Evolutionary conservation across 2,329 filamentous ascomycete species (phyloP).

Genomic region (Aspergillus persii): DNA sequence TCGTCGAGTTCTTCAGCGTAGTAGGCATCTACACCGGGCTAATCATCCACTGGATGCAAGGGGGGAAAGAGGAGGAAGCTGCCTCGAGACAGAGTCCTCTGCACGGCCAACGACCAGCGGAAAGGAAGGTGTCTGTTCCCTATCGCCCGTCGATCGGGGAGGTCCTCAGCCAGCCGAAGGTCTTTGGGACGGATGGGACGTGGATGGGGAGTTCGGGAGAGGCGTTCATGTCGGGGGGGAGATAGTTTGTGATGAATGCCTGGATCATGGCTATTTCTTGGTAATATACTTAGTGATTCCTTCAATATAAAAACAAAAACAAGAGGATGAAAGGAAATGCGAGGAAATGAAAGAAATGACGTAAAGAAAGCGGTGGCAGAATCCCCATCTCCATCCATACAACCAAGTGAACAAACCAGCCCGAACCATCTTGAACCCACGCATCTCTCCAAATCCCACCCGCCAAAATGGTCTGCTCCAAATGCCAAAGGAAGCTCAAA

Average conservation of each 20-base stretch:
- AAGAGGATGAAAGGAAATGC: background rate
- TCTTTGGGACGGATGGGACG: background rate
- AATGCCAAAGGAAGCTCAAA: constrained; percentile 62
- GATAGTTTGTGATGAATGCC: background rate
- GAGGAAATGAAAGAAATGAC: no score
- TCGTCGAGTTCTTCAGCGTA: constrained; percentile 19
- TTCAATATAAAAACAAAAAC: background rate
- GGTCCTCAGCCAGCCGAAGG: background rate
- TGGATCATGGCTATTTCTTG: no score
- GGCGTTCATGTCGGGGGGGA: background rate
- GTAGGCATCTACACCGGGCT: constrained; percentile 21
- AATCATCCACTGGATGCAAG: constrained; percentile 19
- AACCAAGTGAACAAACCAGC: background rate
- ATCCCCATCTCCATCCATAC: background rate
- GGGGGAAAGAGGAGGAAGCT: constrained; percentile 11
- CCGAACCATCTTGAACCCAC: background rate
- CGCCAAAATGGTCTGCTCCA: constrained; percentile 60
- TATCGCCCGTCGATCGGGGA: constrained; percentile 1
- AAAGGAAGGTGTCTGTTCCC: background rate
- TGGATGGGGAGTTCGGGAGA: background rate
- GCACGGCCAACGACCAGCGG: background rate
- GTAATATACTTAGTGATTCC: no score
- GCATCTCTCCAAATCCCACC: background rate
- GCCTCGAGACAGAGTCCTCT: background rate
- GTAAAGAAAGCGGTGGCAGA: no score